Evolutionary conservation across 2,329 filamentous ascomycete genomes (phyloP), one percentile per base, ranked within the genome.

Genomic region (Waltergamsia citrina): DNA sequence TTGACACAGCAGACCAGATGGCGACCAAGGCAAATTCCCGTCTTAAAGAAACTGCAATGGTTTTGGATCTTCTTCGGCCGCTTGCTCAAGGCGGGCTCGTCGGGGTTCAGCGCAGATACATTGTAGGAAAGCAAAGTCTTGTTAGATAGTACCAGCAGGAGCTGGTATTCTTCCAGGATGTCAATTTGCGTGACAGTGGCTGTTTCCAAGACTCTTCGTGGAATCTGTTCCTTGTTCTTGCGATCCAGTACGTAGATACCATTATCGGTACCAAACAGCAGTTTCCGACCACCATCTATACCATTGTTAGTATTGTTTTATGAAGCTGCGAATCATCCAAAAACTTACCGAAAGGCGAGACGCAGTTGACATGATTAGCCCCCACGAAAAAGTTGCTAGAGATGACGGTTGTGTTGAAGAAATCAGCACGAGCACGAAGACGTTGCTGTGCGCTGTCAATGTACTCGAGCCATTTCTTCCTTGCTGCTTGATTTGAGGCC

Each of bases 11-110:
- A 96, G 20, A 98, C 92, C 35, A 98, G 69, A 53, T 96, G 92
- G 41, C 92, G 77, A 22, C 92, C 88, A 39, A 95, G 72, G 53
- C 92, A 96, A 49, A 95, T 93, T 25, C 92, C 92, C 14, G 87
- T 84, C 62, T 93, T 94, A 77, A 98, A 98, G 65, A 96, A 98
- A 58, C 90, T 95, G 59, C 90, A 93, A 60, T 95, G 88, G 48
- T 85, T 94, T 58, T 88, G 83, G 43, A 98, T 96, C 68, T 95
- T 95, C 66, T 92, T 90, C 7, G 87, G 86, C 27, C 87, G 77
- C 57, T 92, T 94, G 12, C 78, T 77, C 36, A 88, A 67, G 22
- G 85, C 74, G 33, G 80, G 81, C 50, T 96, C 88, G 42, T 82
- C 82, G 3, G 82, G 74, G 48, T 94, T 90, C 37, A 98, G 69